These are phyloP conservation scores for Solanum sitiens DNA, from an alignment of 257 asterid species.

Conservation along the genomic window DNA sequence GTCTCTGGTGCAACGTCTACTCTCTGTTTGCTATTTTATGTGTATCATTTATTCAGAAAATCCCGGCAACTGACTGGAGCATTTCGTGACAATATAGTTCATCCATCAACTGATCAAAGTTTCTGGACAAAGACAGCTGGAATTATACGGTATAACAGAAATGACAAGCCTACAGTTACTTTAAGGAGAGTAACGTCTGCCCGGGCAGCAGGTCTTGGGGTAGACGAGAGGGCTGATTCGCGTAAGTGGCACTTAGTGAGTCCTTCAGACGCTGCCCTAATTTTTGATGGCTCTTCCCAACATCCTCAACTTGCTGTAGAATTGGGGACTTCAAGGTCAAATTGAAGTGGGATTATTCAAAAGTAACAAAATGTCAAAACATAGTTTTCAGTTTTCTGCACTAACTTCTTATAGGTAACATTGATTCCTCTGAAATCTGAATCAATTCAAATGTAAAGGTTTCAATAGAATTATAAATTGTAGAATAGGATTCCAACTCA, in stretches of 20 bases:
- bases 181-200: neutral
- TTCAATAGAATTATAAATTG: neutral
- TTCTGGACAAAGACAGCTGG: neutral
- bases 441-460: neutral
- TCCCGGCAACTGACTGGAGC: neutral
- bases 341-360: neutral
- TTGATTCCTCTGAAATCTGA: neutral
- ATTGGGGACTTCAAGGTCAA: neutral
- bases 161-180: neutral
- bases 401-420: neutral
- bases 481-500: neutral
- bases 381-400: neutral
- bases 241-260: conserved; percentile 8
- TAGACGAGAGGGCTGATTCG: neutral
- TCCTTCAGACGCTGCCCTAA: conserved; percentile 5
- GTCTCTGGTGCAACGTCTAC: conserved; percentile 17
- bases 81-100: neutral
- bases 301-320: neutral
- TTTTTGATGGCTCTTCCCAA: neutral
- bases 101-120: neutral
- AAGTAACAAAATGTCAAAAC: neutral
- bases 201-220: neutral
- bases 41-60: neutral
- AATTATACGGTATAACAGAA: neutral
- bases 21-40: conserved; percentile 10